These are phyloP conservation scores for Elaeagnus macrophylla DNA, from an alignment of 306 rosid genomes.

Conservation along the genomic window DNA sequence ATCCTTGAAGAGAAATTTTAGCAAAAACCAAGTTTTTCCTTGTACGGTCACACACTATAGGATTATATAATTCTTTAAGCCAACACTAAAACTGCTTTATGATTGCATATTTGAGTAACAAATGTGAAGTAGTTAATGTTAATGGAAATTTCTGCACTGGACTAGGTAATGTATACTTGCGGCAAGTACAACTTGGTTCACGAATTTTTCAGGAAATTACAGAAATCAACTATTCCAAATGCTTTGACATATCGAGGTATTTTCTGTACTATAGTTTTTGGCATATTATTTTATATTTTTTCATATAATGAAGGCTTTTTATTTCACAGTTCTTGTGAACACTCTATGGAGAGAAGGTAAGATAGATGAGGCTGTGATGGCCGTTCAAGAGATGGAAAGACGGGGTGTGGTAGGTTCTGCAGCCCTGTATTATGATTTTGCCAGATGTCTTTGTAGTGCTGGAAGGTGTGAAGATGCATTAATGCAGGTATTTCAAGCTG, in stretches of 20 bases:
- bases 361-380: slow-evolving; percentile 59
- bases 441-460: slow-evolving; percentile 87
- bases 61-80: no score
- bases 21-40: no score
- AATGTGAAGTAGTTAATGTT: slow-evolving; percentile 5
- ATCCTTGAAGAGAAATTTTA: no score
- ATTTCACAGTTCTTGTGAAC: slow-evolving; percentile 66
- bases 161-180: slow-evolving; percentile 86
- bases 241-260: slow-evolving; percentile 88
- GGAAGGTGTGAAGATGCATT: slow-evolving; percentile 87
- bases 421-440: slow-evolving; percentile 84
- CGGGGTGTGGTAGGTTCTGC: slow-evolving; percentile 95
- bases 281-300: slow-evolving; percentile 8
- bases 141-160: slow-evolving; percentile 21
- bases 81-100: no score
- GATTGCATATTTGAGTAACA: not conserved
- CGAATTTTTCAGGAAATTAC: slow-evolving; percentile 77
- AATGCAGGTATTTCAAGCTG: slow-evolving; percentile 48
- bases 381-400: slow-evolving; percentile 73
- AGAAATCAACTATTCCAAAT: slow-evolving; percentile 67
- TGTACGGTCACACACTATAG: no score
- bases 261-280: slow-evolving; percentile 12
- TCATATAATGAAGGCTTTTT: slow-evolving; percentile 25
- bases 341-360: slow-evolving; percentile 82
- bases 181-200: slow-evolving; percentile 93